Evolutionary conservation across 2,329 filamentous ascomycete genomes (phyloP).

Genomic region (Aotearoamyces nothofagi): DNA sequence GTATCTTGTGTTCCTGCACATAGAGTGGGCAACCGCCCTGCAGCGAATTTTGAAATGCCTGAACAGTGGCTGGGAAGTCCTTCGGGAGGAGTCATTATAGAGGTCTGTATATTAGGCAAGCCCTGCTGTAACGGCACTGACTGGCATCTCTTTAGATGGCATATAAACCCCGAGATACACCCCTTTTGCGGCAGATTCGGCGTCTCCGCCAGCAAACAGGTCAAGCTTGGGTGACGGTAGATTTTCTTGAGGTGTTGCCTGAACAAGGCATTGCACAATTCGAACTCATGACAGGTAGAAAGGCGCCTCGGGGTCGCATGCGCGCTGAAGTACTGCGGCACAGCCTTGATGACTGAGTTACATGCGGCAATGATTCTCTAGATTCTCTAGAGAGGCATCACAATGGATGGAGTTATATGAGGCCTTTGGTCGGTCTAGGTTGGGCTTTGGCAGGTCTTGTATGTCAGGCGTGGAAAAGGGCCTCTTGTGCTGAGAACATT

Average conservation of each 20-base stretch:
- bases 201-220: constrained; percentile 29
- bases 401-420: too few relatives aligned
- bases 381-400: too few relatives aligned
- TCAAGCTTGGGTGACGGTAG: constrained; percentile 58
- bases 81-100: constrained; percentile 62
- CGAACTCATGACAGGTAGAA: constrained; percentile 62
- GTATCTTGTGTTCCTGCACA: constrained; percentile 65
- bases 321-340: constrained; percentile 23
- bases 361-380: too few relatives aligned
- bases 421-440: too few relatives aligned
- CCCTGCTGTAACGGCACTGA: neutral
- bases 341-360: too few relatives aligned
- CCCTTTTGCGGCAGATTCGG: constrained; percentile 49
- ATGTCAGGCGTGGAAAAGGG: too few relatives aligned
- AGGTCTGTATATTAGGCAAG: constrained; percentile 21
- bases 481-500: too few relatives aligned
- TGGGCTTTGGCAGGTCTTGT: too few relatives aligned
- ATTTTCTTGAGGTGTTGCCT: constrained; percentile 60
- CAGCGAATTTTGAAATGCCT: constrained; percentile 57
- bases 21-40: constrained; percentile 43
- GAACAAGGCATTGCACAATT: constrained; percentile 75
- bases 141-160: constrained; percentile 28
- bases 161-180: constrained; percentile 60
- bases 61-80: constrained; percentile 53
- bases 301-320: constrained; percentile 59